Conservation (phyloP, 2,329 filamentous ascomycete species). For the Ustulina deusta region DNA sequence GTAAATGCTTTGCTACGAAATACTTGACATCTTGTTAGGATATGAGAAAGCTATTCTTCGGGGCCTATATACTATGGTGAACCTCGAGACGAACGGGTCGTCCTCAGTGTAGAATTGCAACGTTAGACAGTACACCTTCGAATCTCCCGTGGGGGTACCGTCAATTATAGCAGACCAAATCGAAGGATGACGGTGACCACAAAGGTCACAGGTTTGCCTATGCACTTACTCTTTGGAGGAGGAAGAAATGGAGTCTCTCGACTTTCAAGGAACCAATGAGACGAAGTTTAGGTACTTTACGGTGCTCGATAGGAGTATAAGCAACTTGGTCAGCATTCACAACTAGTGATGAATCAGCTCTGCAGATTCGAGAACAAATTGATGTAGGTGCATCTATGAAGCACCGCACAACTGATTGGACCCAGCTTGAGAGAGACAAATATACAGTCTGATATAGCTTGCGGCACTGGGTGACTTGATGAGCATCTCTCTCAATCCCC, state of each 20-base stretch:
- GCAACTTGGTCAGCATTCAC: not conserved
- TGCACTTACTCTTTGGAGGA: not conserved
- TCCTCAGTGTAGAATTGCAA: not conserved
- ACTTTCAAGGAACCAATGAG: not conserved
- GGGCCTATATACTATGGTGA: not conserved
- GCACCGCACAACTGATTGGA: not conserved
- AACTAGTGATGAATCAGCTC: not conserved
- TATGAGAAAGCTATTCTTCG: not conserved
- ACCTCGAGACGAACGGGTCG: not conserved
- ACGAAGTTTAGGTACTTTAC: too few relatives aligned
- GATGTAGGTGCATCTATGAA: not conserved
- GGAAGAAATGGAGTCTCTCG: not conserved
- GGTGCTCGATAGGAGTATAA: not conserved
- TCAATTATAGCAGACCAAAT: not conserved
- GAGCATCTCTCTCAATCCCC: slow-evolving; percentile 8
- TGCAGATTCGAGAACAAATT: not conserved
- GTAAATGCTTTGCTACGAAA: not conserved
- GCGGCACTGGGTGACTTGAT: not conserved
- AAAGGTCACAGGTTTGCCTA: not conserved
- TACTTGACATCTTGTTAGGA: not conserved
- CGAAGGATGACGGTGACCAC: not conserved
- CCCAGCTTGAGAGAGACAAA: not conserved
- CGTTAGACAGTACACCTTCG: slow-evolving; percentile 6
- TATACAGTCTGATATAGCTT: not conserved
- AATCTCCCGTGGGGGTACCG: not conserved